Conservation (phyloP, 139 green algal genomes). For the Picochlorum sp. region DNA sequence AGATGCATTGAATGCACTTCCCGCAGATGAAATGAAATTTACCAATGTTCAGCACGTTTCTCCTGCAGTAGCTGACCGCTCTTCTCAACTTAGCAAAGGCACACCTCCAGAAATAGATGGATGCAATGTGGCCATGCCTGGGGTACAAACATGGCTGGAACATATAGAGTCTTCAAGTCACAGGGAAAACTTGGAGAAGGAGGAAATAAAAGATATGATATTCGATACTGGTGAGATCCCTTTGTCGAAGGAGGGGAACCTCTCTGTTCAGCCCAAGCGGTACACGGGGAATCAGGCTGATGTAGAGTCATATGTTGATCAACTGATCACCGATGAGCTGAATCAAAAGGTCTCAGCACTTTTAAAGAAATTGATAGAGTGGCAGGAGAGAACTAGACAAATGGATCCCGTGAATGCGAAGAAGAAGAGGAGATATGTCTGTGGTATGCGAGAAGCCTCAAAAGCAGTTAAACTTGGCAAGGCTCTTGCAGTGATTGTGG, state of each 20-base stretch:
- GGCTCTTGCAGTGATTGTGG: slow-evolving; percentile 52
- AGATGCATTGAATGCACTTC: too few relatives aligned
- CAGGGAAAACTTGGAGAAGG: too few relatives aligned
- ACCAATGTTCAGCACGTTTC: too few relatives aligned
- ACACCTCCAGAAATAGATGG: too few relatives aligned
- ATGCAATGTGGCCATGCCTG: too few relatives aligned
- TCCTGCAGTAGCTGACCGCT: too few relatives aligned
- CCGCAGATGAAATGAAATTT: too few relatives aligned
- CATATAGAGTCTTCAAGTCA: too few relatives aligned
- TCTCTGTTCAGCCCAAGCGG: background rate
- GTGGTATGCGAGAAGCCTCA: slow-evolving; percentile 39
- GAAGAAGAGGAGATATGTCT: slow-evolving; percentile 44
- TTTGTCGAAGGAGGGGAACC: background rate
- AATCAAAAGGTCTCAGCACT: slow-evolving; percentile 28
- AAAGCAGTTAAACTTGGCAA: slow-evolving; percentile 53
- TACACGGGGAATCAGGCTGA: slow-evolving; percentile 2
- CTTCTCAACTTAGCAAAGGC: too few relatives aligned
- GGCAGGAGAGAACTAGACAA: slow-evolving; percentile 39
- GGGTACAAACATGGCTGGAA: too few relatives aligned
- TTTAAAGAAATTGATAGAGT: slow-evolving; percentile 41
- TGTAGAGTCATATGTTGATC: slow-evolving; percentile 21
- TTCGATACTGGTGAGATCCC: background rate
- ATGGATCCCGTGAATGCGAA: slow-evolving; percentile 30
- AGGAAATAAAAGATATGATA: background rate
- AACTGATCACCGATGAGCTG: slow-evolving; percentile 40